Base-by-base conservation (phyloP, 2,329 filamentous ascomycete species). In the Ascochyta rabiei region DNA sequence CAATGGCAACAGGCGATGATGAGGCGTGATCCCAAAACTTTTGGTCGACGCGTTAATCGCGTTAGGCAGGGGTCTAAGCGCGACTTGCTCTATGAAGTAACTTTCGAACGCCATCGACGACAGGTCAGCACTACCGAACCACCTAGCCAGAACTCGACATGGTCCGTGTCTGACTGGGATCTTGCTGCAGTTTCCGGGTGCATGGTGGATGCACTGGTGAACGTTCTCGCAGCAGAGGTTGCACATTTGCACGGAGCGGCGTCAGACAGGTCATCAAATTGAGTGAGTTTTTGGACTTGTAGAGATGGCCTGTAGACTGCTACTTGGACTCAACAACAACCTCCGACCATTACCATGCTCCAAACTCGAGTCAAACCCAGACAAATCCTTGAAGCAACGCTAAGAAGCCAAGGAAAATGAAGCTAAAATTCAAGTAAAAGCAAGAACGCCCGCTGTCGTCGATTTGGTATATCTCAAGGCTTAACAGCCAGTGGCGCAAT, bases 381-480 rank as follows among this genome's bases (percentile, higher is more conserved):
- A 10, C 37, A 51, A 34, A 44, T 38, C 31, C 21, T 40, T n/a
- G 13, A 40, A 26, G 6, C 21, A 40, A 16, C 38, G 38, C 38
- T 35, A 43, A 48, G 13, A 19, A 23, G 12, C 19, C 38, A 49
- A 4, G 16, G 19, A 48, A 38, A 23, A 18, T 13, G 18, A 18
- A 15, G 12, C 12, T 5, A 48, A 40, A 16, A 41, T 30, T 34
- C 30, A 15, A 40, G 24, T 6, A 19, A 6, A 41, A 53, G 40
- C 43, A 33, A 45, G 42, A 60, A 66, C 66, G 56, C 63, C 66
- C 59, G 61, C 60, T 66, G 35, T 61, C 53, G 41, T 63, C 64
- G 63, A 64, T 61, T 59, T 69, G 66, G 66, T 66, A 66, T 68
- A 67, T 62, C 56, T 57, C 59, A 54, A 53, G 56, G 53, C 46